Evolutionary conservation across 2,329 filamentous ascomycete genomes (phyloP).

Genomic region (Ophiostoma montium): DNA sequence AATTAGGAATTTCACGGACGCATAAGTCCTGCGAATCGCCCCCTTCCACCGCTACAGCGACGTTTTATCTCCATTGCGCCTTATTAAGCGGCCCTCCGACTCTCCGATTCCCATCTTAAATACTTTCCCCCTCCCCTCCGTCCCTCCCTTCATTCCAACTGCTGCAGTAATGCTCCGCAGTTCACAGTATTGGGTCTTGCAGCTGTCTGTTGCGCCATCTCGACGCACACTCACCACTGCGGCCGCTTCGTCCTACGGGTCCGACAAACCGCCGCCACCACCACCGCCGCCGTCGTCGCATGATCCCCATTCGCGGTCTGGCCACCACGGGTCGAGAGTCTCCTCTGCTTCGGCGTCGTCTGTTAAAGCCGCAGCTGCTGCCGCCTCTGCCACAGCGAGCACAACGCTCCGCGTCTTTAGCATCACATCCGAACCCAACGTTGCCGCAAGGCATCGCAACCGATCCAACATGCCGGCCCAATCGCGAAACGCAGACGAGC

Average conservation of each 20-base stretch:
- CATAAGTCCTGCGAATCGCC: neutral
- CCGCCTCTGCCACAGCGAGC: neutral
- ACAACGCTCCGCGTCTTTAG: constrained; percentile 8
- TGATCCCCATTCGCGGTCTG: neutral
- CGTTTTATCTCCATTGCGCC: neutral
- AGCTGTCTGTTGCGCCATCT: constrained; percentile 14
- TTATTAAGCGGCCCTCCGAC: too few relatives aligned
- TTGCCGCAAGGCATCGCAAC: constrained; percentile 2
- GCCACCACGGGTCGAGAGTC: neutral
- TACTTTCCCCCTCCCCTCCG: neutral
- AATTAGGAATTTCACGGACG: constrained; percentile 8
- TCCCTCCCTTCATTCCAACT: neutral
- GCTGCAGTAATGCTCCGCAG: constrained; percentile 12
- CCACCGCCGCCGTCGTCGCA: neutral
- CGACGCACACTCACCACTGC: constrained; percentile 13
- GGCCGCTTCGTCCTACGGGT: constrained; percentile 8
- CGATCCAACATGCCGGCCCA: neutral
- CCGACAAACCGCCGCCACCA: constrained; percentile 7
- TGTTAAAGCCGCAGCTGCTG: neutral
- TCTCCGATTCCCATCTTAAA: too few relatives aligned
- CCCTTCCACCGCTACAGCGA: too few relatives aligned
- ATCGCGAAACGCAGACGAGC: neutral
- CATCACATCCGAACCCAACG: constrained; percentile 9
- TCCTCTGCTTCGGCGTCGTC: neutral
- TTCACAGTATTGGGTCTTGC: constrained; percentile 12